A percentile compares a stretch with the other conserved stretches of the same genome.
phyloP scores from a whole-genome alignment of 768 basidiomycete species.

The Hemileccinum impolitum region DNA sequence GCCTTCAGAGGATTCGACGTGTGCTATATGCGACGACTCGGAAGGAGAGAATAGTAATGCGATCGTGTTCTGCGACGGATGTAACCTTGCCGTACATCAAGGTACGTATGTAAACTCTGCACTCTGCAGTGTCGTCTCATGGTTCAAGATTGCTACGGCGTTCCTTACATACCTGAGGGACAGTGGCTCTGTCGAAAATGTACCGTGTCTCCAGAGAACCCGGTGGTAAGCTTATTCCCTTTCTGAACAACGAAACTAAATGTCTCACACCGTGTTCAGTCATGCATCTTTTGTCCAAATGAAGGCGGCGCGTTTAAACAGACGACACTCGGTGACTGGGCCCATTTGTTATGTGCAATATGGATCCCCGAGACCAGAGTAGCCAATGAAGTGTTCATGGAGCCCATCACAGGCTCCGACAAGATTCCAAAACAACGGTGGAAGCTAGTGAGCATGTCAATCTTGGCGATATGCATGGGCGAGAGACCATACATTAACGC shows the following conservation, averaged over 20 bases:
- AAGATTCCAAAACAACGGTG: conserved; percentile 86
- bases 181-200: conserved; percentile 99
- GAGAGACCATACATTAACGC: conserved; percentile 8
- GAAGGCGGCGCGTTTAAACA: conserved; percentile 99
- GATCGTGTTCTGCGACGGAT: conserved; percentile 99
- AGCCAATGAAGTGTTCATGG: conserved; percentile 96
- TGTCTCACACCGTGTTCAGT: conserved; percentile 41
- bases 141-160: conserved; percentile 91
- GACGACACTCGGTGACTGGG: conserved; percentile 89
- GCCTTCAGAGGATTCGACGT: conserved; percentile 93
- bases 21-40: conserved; percentile 96
- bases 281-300: conserved; percentile 93
- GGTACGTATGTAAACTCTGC: conserved; percentile 45
- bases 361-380: conserved; percentile 96
- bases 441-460: conserved; percentile 71
- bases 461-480: neutral
- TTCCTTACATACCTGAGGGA: conserved; percentile 98
- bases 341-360: conserved; percentile 93
- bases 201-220: conserved; percentile 94
- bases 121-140: conserved; percentile 7
- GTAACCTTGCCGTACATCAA: conserved; percentile 99
- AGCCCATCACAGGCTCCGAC: conserved; percentile 90
- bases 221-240: conserved; percentile 62
- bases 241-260: neutral
- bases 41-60: conserved; percentile 99